Conservation (phyloP, 495 filamentous ascomycete genomes). For the Cairneyella variabilis region DNA sequence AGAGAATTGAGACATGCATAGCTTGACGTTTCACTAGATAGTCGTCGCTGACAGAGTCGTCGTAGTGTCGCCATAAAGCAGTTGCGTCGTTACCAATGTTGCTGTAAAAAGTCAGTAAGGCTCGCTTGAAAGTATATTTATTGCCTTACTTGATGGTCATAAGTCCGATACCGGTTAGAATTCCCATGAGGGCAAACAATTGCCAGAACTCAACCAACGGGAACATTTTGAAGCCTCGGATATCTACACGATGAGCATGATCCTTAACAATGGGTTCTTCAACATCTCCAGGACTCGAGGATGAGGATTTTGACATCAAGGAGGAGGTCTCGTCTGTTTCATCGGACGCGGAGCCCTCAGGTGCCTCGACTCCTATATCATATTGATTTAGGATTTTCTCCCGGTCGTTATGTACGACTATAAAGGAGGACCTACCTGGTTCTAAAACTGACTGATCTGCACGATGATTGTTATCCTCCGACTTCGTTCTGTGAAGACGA, state of each 20-base stretch:
- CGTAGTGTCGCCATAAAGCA: conserved; percentile 76
- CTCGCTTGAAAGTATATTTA: background rate
- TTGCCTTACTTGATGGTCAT: conserved; percentile 96
- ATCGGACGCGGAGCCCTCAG: conserved; percentile 23
- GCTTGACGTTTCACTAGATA: conserved; percentile 83
- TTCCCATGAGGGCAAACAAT: conserved; percentile 76
- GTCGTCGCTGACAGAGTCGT: conserved; percentile 63
- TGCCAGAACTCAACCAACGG: conserved; percentile 81
- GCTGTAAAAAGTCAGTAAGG: conserved; percentile 37
- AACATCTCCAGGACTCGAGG: conserved; percentile 39
- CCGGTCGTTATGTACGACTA: conserved; percentile 6
- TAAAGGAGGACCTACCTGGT: conserved; percentile 61
- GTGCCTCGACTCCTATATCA: conserved; percentile 23
- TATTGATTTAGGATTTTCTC: conserved; percentile 19
- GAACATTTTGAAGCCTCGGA: conserved; percentile 81
- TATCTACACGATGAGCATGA: conserved; percentile 76
- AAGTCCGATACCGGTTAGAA: conserved; percentile 86
- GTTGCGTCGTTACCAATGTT: conserved; percentile 93
- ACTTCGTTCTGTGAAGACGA: conserved; percentile 58
- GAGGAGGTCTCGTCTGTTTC: conserved; percentile 76
- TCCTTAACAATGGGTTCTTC: conserved; percentile 36
- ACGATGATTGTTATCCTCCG: conserved; percentile 46
- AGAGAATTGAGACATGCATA: conserved; percentile 90
- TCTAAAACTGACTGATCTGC: conserved; percentile 42
- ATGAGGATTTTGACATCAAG: conserved; percentile 61